Base-by-base conservation (phyloP, 2,329 filamentous ascomycete species). In the Ophiostoma montium region DNA sequence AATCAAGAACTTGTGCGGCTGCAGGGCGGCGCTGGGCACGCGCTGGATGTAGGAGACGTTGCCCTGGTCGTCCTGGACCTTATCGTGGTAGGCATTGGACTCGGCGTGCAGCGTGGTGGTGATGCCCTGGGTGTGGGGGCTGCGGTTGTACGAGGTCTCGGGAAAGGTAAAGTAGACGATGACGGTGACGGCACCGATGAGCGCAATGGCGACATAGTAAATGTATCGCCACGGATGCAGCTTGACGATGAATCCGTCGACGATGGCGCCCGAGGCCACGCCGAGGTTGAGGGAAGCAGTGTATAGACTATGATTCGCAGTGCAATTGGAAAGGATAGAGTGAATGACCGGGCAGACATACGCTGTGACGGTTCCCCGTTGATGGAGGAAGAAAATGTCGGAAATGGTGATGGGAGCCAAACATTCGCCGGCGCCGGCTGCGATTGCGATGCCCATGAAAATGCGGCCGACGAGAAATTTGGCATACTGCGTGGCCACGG, bases 301-400 rank as follows among this genome's bases (percentile, higher is more conserved):
- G 41, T 54, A 54, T 5, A 54, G 12, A 1, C 53, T 54, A 21
- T 15, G 2, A n/a, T 23, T 16, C 3, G 27, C 10, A 35, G 27
- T 31, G 3, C 16, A 35, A 16, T 3, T 16, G 10, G 31, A 38
- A 12, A 42, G n/a, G n/a, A n/a, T n/a, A n/a, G n/a, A n/a, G n/a
- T n/a, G n/a, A n/a, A n/a, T n/a, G n/a, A n/a, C n/a, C n/a, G n/a
- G n/a, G 69, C 11, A 66, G 56, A 54, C 50, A 32, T 12, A 53
- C 51, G 70, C 67, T 70, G 75, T 76, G 36, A 72, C 61, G 2
- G 64, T 60, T 1, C 72, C 73, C 47, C 75, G 64, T 56, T 78
- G 70, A 52, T 78, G 74, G 15, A 78, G 60, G 57, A 75, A 78
- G 60, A 76, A 78, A 30, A 76, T 59, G 53, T 78, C 74, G 3